phyloP scores from a whole-genome alignment of 148 eudicot genomes.

The Chenopodium berlandieri region DNA sequence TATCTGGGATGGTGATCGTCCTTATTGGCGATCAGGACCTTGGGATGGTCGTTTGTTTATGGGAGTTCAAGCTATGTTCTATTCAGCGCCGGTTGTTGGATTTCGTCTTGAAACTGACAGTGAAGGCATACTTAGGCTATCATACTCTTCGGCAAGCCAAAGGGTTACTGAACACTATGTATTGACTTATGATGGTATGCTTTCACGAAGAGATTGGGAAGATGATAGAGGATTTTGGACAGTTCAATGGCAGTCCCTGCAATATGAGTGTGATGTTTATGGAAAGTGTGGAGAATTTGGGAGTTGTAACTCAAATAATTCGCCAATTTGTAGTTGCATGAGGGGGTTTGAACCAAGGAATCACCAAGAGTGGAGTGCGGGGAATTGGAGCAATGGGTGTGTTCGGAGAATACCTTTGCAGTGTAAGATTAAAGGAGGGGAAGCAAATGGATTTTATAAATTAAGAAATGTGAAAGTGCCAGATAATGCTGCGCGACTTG shows the following conservation, averaged over 20 bases:
- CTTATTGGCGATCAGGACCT: conserved; percentile 42
- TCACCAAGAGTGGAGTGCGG: conserved; percentile 45
- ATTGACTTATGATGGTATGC: conserved; percentile 27
- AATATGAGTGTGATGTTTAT: conserved; percentile 43
- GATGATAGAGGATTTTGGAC: conserved; percentile 25
- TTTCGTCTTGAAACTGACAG: conserved; percentile 15
- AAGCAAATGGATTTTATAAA: conserved; percentile 36
- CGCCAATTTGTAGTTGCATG: conserved; percentile 52
- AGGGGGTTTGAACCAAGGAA: conserved; percentile 46
- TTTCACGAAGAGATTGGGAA: conserved; percentile 20
- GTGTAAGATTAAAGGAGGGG: conserved; percentile 27
- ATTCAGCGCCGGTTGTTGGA: not conserved
- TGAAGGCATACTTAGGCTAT: conserved; percentile 6
- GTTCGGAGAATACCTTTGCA: conserved; percentile 33
- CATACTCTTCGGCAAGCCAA: conserved; percentile 11
- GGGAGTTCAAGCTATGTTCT: conserved; percentile 14
- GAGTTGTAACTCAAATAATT: conserved; percentile 35
- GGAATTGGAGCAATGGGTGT: conserved; percentile 55
- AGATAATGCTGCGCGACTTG: conserved; percentile 9
- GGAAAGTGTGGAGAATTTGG: conserved; percentile 65
- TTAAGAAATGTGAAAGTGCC: conserved; percentile 39
- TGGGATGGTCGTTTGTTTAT: conserved; percentile 36
- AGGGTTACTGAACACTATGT: conserved; percentile 7
- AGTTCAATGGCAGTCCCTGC: conserved; percentile 15
- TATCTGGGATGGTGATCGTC: conserved; percentile 30